A percentile compares a stretch with the other conserved stretches of the same genome.
Conservation (phyloP, 106 monocot species). For the Dendrobium nobile region DNA sequence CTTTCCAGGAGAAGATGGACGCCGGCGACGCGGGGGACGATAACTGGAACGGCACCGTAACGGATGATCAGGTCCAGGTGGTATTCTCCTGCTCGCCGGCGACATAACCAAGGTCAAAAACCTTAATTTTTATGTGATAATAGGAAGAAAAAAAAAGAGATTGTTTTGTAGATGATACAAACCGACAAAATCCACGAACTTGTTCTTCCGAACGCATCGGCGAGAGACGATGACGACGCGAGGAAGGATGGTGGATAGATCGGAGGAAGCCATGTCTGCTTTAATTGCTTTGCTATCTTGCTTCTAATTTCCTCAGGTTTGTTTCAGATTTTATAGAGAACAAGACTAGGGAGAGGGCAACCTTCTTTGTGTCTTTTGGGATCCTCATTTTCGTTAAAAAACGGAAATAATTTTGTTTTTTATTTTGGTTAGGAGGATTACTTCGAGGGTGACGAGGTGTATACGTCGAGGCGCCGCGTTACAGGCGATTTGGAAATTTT, state of each 20-base stretch:
- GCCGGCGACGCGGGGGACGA: slow-evolving; percentile 85
- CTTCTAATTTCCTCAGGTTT: not conserved
- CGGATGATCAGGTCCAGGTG: slow-evolving; percentile 84
- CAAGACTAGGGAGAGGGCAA: not conserved
- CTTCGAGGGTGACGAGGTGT: no score
- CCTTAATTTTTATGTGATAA: not conserved
- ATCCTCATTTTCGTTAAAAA: no score
- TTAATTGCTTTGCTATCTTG: not conserved
- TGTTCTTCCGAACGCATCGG: slow-evolving; percentile 88
- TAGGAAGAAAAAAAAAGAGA: not conserved
- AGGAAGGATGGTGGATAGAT: slow-evolving; percentile 64
- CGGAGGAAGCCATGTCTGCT: slow-evolving; percentile 22
- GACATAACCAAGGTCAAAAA: not conserved
- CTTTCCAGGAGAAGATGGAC: slow-evolving; percentile 76
- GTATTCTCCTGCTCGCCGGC: slow-evolving; percentile 56
- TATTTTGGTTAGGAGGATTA: no score
- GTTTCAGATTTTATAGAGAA: not conserved
- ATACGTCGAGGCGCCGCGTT: no score
- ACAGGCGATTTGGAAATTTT: no score
- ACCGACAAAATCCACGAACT: slow-evolving; percentile 98
- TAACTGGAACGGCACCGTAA: slow-evolving; percentile 86
- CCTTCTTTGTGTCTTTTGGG: no score
- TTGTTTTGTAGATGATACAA: not conserved
- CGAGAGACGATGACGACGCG: slow-evolving; percentile 91
- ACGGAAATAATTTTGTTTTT: no score